These are phyloP conservation scores for Candida verbasci DNA, from an alignment of 805 yeast species.

Conservation along the genomic window DNA sequence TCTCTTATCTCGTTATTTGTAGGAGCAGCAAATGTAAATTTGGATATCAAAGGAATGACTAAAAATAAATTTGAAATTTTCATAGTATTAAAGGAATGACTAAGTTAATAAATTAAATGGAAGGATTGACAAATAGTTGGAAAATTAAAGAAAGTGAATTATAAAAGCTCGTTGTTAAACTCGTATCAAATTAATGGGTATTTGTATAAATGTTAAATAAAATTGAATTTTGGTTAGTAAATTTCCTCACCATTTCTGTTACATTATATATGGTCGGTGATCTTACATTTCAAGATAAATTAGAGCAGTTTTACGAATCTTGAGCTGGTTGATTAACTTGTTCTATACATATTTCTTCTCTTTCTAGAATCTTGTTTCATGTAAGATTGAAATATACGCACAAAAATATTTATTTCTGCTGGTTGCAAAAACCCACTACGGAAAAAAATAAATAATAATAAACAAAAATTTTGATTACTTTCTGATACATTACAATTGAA, in stretches of 20 bases:
- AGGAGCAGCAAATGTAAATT: slow-evolving; percentile 17
- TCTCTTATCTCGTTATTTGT: slow-evolving; percentile 12
- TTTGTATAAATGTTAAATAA: neutral
- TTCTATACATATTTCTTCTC: neutral
- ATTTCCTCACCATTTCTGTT: neutral
- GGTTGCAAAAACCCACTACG: slow-evolving; percentile 8
- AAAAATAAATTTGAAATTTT: slow-evolving; percentile 22
- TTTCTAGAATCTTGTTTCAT: neutral
- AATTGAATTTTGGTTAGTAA: neutral
- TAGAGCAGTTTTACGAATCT: slow-evolving; percentile 5
- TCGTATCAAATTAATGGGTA: neutral
- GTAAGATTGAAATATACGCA: neutral
- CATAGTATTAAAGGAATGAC: slow-evolving; percentile 19
- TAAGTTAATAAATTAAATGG: slow-evolving; percentile 11
- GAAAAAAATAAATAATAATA: slow-evolving; percentile 3
- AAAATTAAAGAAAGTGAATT: slow-evolving; percentile 11
- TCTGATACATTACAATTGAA: too few relatives aligned
- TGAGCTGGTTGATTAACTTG: slow-evolving; percentile 3
- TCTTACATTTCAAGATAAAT: too few relatives aligned
- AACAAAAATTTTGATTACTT: too few relatives aligned
- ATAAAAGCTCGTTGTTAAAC: too few relatives aligned
- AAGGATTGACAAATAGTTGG: slow-evolving; percentile 14
- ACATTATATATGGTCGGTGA: too few relatives aligned
- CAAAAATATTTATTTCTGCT: slow-evolving; percentile 5
- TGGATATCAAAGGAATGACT: slow-evolving; percentile 17